phyloP scores from a whole-genome alignment of 2,329 filamentous ascomycete genomes.

The Verticillium albo-atrum region DNA sequence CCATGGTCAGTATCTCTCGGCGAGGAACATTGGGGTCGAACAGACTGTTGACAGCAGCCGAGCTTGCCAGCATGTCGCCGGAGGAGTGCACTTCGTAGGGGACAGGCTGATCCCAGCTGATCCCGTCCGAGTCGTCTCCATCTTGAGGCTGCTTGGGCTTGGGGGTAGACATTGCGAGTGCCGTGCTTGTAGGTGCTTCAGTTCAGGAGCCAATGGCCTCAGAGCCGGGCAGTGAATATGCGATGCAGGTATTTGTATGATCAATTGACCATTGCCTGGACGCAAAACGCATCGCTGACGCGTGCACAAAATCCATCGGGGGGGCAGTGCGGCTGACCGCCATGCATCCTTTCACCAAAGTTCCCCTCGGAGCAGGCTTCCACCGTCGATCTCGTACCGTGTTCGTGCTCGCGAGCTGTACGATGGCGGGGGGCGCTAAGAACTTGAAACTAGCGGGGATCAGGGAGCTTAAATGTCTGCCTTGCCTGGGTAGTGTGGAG shows the following conservation, averaged over 20 bases:
- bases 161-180: background rate
- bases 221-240: background rate
- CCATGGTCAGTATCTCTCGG: background rate
- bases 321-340: background rate
- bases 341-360: background rate
- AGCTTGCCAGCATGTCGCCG: slow-evolving; percentile 1
- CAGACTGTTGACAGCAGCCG: background rate
- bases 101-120: background rate
- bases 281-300: background rate
- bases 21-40: background rate
- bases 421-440: background rate
- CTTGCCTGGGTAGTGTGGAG: too few species aligned
- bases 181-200: background rate
- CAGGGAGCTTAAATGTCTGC: too few species aligned
- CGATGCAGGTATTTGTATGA: background rate
- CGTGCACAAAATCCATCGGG: background rate
- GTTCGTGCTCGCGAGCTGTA: background rate
- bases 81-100: slow-evolving; percentile 5
- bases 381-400: background rate
- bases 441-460: background rate
- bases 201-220: background rate
- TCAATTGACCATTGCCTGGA: background rate
- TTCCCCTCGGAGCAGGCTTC: background rate
- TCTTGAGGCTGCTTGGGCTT: background rate
- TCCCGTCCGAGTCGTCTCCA: background rate